These are phyloP conservation scores for Xerocomellus chrysenteron DNA, from an alignment of 768 basidiomycete genomes.

Conservation along the genomic window DNA sequence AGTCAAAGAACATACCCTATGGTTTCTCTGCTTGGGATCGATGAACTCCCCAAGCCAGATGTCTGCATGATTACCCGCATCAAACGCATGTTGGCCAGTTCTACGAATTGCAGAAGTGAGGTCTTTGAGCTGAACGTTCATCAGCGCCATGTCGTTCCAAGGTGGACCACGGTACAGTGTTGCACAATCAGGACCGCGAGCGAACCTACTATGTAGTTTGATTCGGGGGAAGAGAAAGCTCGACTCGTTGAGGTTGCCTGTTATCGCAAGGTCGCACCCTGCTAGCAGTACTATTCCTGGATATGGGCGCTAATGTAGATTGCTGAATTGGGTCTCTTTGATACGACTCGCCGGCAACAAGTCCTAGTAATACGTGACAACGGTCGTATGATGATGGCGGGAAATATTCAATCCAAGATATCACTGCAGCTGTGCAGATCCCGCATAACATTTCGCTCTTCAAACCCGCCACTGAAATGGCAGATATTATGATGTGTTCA, in stretches of 20 bases:
- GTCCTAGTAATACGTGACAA: too few relatives aligned
- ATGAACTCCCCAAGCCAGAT: conserved; percentile 23
- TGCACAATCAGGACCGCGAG: neutral
- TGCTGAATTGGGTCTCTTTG: too few relatives aligned
- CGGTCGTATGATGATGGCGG: too few relatives aligned
- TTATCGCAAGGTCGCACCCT: neutral
- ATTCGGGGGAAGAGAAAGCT: neutral
- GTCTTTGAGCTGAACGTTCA: conserved; percentile 21
- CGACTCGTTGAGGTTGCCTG: neutral
- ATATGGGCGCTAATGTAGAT: too few relatives aligned
- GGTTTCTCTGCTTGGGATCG: conserved; percentile 7
- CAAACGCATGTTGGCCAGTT: conserved; percentile 17
- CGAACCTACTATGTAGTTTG: neutral
- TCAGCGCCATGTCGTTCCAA: conserved; percentile 15
- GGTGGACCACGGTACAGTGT: neutral
- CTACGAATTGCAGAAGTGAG: conserved; percentile 16
- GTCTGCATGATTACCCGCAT: conserved; percentile 21
- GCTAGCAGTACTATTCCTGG: too few relatives aligned
- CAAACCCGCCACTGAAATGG: too few relatives aligned
- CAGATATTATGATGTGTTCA: too few relatives aligned
- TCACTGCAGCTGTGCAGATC: too few relatives aligned
- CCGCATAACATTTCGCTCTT: too few relatives aligned
- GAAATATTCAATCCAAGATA: too few relatives aligned
- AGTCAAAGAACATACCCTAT: conserved; percentile 4
- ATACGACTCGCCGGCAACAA: too few relatives aligned